phyloP scores from a whole-genome alignment of 2,329 filamentous ascomycete species.

The Cucurbitaria berberidis region DNA sequence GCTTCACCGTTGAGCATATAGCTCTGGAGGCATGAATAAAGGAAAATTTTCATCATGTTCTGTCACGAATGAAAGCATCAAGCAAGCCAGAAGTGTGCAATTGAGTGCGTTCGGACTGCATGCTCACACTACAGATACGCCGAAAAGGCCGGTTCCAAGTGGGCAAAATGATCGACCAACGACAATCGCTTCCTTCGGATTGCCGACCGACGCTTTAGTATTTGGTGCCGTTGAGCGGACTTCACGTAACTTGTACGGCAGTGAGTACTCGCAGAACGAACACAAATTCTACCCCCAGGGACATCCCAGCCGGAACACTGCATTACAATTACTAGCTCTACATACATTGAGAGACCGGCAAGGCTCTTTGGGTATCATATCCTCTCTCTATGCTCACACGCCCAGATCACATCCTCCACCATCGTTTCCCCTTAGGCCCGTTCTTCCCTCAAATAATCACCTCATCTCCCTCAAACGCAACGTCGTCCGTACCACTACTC shows the following conservation, averaged over 20 bases:
- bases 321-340: constrained; percentile 5
- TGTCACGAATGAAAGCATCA: constrained; percentile 47
- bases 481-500: constrained; percentile 11
- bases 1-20: constrained; percentile 35
- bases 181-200: not conserved
- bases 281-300: not conserved
- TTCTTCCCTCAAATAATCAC: constrained; percentile 5
- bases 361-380: constrained; percentile 6
- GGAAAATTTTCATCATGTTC: constrained; percentile 49
- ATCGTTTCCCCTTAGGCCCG: not conserved
- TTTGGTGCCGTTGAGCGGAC: not conserved
- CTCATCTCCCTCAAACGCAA: constrained; percentile 14
- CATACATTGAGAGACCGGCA: not conserved
- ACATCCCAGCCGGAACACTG: not conserved
- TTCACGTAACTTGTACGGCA: not conserved
- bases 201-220: not conserved
- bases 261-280: not conserved
- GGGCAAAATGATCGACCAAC: not conserved
- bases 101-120: not conserved
- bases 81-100: constrained; percentile 13
- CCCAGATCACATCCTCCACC: no score
- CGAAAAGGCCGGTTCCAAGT: not conserved
- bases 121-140: not conserved
- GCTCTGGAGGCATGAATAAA: constrained; percentile 46
- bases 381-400: not conserved